Base-by-base conservation (phyloP, 2,329 filamentous ascomycete genomes). In the Stemphylium beticola region DNA sequence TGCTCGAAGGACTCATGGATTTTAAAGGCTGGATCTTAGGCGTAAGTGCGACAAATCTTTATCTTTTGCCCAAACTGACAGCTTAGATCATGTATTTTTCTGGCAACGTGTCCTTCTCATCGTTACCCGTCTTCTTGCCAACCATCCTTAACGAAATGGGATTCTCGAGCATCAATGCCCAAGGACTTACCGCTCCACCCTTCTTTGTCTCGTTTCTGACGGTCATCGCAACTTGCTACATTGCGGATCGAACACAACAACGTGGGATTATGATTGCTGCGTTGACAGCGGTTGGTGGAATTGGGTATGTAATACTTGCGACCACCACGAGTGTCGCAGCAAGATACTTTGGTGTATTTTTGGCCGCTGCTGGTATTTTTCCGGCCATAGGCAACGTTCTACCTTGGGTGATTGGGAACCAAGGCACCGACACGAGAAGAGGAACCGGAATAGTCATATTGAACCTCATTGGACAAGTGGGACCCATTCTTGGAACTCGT, bases 161-260 rank as follows among this genome's bases (percentile, higher is more conserved):
- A 9, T 91, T 87, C 74, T 83, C 82, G 0, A 77, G 81, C 12
- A 82, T 91, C 56, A 79, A 86, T 53, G 86, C 89, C 0, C 89
- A 92, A 73, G 89, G 88, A 1, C 81, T 92, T 11, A 87, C 87
- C 0, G 87, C 88, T 0, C 88, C 88, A 1, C 87, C 88, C 0
- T 91, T 88, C 71, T 85, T 91, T 62, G 73, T 89, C 14, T 82
- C 87, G 1, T 90, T 88, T 68, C 62, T 89, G 11, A 74, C 86
- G 18, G 88, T 85, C 39, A 81, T 91, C 55, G 64, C 67, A 9
- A 84, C 83, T 1, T 86, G 86, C 4, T 88, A 80, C 69, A 69
- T 90, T 32, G 87, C 87, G n/a, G 88, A 91, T 75, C 80, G 80
- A 12, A 80, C 82, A 1, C 82, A 84, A 58, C 87, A 89, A 68